A percentile compares a stretch with the other conserved stretches of the same genome.
Conservation (phyloP, 2,329 filamentous ascomycete genomes). For the Fusarium mangiferae region DNA sequence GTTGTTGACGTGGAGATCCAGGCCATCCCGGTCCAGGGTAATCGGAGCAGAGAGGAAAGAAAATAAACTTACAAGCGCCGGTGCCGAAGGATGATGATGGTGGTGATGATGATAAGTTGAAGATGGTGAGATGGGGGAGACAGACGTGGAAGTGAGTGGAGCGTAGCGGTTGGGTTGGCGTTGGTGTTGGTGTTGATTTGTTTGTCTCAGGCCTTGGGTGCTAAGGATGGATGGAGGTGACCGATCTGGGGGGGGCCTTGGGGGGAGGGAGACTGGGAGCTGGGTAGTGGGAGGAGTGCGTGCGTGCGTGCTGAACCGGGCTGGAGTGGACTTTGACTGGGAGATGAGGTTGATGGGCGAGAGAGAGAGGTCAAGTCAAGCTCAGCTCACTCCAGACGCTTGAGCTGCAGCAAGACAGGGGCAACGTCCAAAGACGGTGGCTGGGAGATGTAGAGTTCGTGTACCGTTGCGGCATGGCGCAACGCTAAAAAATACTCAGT, state of each 20-base stretch:
- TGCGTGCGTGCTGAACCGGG: not conserved
- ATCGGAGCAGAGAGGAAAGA: not conserved
- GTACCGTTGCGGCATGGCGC: not conserved
- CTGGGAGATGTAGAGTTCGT: conserved; percentile 26
- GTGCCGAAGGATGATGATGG: conserved; percentile 21
- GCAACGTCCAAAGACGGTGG: conserved; percentile 25
- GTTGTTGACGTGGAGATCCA: conserved; percentile 13
- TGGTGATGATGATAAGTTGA: conserved; percentile 37
- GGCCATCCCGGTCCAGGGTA: conserved; percentile 29
- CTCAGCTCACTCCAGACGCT: conserved; percentile 33
- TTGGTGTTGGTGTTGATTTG: conserved; percentile 39
- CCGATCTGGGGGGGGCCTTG: not conserved
- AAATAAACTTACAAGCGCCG: conserved; percentile 36
- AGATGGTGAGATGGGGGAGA: conserved; percentile 38
- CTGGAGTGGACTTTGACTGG: conserved; percentile 15
- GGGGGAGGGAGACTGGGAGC: not conserved
- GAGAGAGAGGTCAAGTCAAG: conserved; percentile 11
- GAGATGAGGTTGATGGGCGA: conserved; percentile 32
- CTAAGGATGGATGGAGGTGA: conserved; percentile 15
- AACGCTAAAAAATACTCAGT: not conserved
- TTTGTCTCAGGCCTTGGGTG: conserved; percentile 22
- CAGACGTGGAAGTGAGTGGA: conserved; percentile 37
- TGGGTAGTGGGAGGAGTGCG: not conserved
- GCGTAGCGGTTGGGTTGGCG: conserved; percentile 35
- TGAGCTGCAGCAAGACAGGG: conserved; percentile 32